Conservation (phyloP, 2,329 filamentous ascomycete genomes). For the Grosmannia huntii region DNA sequence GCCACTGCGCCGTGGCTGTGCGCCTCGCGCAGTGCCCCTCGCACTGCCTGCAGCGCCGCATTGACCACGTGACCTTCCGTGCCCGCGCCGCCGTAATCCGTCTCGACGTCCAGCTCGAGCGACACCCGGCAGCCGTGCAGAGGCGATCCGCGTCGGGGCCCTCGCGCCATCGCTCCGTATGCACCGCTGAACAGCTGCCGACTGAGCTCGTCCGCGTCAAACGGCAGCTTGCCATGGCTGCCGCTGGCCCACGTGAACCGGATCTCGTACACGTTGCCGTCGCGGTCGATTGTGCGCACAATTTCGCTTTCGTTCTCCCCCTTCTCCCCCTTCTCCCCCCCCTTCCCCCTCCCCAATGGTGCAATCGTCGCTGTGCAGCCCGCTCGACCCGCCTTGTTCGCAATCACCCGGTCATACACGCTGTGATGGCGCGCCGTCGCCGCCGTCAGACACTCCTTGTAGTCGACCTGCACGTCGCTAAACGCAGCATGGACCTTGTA, state of each 20-base stretch:
- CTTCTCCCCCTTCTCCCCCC: neutral
- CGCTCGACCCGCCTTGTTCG: conserved; percentile 67
- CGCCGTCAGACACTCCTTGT: conserved; percentile 66
- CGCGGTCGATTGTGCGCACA: conserved; percentile 25
- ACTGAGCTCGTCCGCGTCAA: conserved; percentile 36
- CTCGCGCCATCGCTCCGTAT: conserved; percentile 70
- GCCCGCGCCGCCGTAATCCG: conserved; percentile 53
- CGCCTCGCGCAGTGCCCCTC: conserved; percentile 53
- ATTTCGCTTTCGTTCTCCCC: neutral
- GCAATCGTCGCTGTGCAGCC: conserved; percentile 57
- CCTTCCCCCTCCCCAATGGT: conserved; percentile 29
- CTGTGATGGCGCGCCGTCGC: conserved; percentile 43
- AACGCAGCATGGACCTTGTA: conserved; percentile 80
- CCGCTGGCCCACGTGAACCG: conserved; percentile 35
- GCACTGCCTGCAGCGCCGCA: conserved; percentile 49
- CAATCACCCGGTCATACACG: conserved; percentile 66
- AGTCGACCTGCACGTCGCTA: conserved; percentile 88
- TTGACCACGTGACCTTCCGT: conserved; percentile 57
- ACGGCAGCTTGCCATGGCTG: conserved; percentile 22
- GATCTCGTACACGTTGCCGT: conserved; percentile 55
- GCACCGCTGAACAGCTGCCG: conserved; percentile 64
- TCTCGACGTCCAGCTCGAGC: conserved; percentile 52
- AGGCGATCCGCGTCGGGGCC: conserved; percentile 68
- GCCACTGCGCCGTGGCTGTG: conserved; percentile 45
- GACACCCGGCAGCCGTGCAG: conserved; percentile 63